A percentile compares a stretch with the other conserved stretches of the same genome.
Evolutionary conservation across 495 filamentous ascomycete species (phyloP).

Genomic region (Aspergillus hancockii): DNA sequence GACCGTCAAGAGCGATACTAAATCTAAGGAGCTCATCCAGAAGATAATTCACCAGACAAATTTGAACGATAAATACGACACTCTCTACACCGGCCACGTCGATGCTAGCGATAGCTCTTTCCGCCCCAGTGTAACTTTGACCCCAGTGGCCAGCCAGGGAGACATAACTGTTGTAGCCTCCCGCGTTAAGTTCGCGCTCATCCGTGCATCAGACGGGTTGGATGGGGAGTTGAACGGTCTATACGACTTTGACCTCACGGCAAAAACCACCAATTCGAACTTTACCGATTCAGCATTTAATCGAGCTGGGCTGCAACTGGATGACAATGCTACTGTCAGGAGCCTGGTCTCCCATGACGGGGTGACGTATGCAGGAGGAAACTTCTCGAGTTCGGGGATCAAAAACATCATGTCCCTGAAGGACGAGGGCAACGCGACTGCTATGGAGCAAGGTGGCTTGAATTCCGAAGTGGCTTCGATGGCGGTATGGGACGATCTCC

Average conservation of each 20-base stretch:
- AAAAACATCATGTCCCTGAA: constrained; percentile 76
- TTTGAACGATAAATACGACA: constrained; percentile 90
- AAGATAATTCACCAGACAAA: constrained; percentile 81
- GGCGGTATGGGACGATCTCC: constrained; percentile 57
- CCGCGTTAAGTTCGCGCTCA: constrained; percentile 73
- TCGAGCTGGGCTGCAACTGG: constrained; percentile 67
- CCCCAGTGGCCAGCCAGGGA: constrained; percentile 64
- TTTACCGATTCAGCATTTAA: constrained; percentile 73
- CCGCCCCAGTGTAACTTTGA: constrained; percentile 77
- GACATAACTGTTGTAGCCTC: constrained; percentile 83
- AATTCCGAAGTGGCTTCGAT: constrained; percentile 78
- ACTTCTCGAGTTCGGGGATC: constrained; percentile 68
- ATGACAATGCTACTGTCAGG: constrained; percentile 62
- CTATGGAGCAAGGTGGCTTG: constrained; percentile 70
- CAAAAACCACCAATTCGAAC: constrained; percentile 54
- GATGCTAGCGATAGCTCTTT: constrained; percentile 75
- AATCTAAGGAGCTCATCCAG: constrained; percentile 37
- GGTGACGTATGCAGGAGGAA: constrained; percentile 76
- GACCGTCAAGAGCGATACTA: constrained; percentile 56
- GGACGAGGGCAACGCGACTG: constrained; percentile 55
- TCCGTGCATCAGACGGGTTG: constrained; percentile 50
- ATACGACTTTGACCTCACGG: constrained; percentile 80
- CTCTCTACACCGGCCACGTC: constrained; percentile 80
- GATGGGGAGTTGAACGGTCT: constrained; percentile 78
- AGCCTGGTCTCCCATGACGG: constrained; percentile 59